Conservation (phyloP, 176 grass and related monocot genomes). For the Oryza coarctata region DNA sequence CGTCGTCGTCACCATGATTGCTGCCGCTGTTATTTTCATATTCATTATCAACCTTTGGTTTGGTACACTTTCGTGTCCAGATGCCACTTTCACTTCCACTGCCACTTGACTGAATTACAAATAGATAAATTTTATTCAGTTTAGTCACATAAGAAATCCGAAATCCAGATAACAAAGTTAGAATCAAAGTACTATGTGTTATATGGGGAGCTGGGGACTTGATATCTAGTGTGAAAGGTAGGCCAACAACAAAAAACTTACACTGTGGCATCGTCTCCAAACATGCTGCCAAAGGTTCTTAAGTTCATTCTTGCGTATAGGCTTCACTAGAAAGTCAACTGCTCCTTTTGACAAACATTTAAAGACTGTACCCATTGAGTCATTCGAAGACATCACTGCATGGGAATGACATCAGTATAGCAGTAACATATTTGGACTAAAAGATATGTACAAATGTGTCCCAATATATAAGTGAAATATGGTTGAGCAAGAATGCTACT, state of each 20-base stretch:
- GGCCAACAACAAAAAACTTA: conserved; percentile 50
- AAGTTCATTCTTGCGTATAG: conserved; percentile 93
- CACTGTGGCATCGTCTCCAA: conserved; percentile 90
- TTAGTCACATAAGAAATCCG: conserved; percentile 9
- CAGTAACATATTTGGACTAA: conserved; percentile 35
- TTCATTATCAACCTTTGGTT: conserved; percentile 51
- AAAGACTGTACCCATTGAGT: conserved; percentile 85
- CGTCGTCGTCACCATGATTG: conserved; percentile 39
- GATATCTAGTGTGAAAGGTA: conserved; percentile 21
- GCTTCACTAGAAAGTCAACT: conserved; percentile 98
- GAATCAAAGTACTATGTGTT: conserved; percentile 18
- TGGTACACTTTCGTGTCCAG: conserved; percentile 60
- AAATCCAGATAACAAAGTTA: background rate
- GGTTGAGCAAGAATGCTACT: conserved; percentile 46
- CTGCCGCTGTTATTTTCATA: conserved; percentile 56
- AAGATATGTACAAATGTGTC: background rate
- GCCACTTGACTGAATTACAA: conserved; percentile 67
- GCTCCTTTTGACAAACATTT: conserved; percentile 91
- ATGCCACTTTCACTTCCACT: conserved; percentile 97
- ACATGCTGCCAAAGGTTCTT: conserved; percentile 96
- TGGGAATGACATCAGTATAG: conserved; percentile 48
- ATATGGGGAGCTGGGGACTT: background rate
- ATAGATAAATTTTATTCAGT: conserved; percentile 32
- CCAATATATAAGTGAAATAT: background rate
- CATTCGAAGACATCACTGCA: conserved; percentile 98